A percentile compares a stretch with the other conserved stretches of the same genome.
Conservation (phyloP, 768 basidiomycete genomes). For the Amanita rubescens region DNA sequence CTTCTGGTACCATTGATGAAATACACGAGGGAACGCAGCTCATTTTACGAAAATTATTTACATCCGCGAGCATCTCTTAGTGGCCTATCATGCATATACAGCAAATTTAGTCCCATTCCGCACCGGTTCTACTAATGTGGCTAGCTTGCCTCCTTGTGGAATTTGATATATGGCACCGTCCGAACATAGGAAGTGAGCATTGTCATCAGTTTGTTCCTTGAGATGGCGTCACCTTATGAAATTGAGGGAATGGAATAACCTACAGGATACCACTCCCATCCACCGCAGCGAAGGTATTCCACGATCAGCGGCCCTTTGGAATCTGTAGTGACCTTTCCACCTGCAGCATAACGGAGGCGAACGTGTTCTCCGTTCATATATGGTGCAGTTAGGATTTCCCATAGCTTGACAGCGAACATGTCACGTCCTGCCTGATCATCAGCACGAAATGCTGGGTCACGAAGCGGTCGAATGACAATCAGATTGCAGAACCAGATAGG, state of each 20-base stretch:
- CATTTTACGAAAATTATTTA: slow-evolving; percentile 34
- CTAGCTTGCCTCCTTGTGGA: slow-evolving; percentile 49
- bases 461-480: slow-evolving; percentile 65
- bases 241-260: too few species aligned
- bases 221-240: too few species aligned
- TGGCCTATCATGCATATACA: slow-evolving; percentile 35
- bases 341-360: slow-evolving; percentile 43
- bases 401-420: slow-evolving; percentile 46
- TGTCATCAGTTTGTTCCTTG: not conserved
- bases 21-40: slow-evolving; percentile 57
- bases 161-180: slow-evolving; percentile 73
- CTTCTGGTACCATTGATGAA: slow-evolving; percentile 57
- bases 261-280: too few species aligned
- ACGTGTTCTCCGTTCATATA: slow-evolving; percentile 75
- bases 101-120: slow-evolving; percentile 31
- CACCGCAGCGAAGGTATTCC: slow-evolving; percentile 38
- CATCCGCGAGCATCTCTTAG: not conserved
- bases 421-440: slow-evolving; percentile 38
- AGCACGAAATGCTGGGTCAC: slow-evolving; percentile 39
- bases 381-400: slow-evolving; percentile 53
- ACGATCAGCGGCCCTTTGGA: too few species aligned
- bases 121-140: slow-evolving; percentile 35
- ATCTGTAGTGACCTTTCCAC: slow-evolving; percentile 27
- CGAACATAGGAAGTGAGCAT: slow-evolving; percentile 48
- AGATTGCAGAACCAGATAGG: slow-evolving; percentile 57